A percentile compares a stretch with the other conserved stretches of the same genome.
phyloP scores from a whole-genome alignment of 495 filamentous ascomycete genomes.

The Aspergillus coremiiformis region DNA sequence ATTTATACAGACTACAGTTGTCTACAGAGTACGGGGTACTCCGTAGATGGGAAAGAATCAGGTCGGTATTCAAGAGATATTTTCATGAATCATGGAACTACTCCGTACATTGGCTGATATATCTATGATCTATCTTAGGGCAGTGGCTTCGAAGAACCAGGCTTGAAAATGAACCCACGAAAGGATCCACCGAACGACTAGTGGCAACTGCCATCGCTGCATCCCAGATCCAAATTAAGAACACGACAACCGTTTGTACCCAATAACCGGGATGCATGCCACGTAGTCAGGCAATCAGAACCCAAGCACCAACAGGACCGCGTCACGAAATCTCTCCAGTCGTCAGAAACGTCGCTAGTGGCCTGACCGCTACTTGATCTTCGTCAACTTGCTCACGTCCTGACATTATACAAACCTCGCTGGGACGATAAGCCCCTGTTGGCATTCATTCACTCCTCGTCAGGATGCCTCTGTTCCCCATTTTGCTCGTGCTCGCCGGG shows the following conservation, averaged over 20 bases:
- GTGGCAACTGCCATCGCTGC: not conserved
- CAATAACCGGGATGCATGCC: not conserved
- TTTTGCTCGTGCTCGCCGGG: constrained; percentile 14
- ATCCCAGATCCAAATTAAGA: not conserved
- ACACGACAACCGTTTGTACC: not conserved
- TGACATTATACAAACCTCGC: not conserved
- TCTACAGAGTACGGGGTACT: too few species aligned
- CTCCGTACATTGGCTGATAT: too few species aligned
- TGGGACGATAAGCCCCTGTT: not conserved
- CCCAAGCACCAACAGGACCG: not conserved
- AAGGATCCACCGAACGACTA: not conserved
- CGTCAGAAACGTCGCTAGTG: not conserved
- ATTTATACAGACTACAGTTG: too few species aligned
- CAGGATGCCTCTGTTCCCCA: constrained; percentile 13
- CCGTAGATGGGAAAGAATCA: too few species aligned
- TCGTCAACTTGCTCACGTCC: not conserved
- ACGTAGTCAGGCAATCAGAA: not conserved
- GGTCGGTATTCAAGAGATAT: too few species aligned
- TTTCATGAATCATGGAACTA: too few species aligned
- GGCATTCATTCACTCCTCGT: not conserved
- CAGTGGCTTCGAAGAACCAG: too few species aligned
- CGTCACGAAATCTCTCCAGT: not conserved
- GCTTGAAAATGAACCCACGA: too few species aligned
- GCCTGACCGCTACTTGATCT: constrained; percentile 1
- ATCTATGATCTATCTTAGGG: too few species aligned